Conservation (phyloP, 768 basidiomycete genomes). For the Gymnopilus junonius region DNA sequence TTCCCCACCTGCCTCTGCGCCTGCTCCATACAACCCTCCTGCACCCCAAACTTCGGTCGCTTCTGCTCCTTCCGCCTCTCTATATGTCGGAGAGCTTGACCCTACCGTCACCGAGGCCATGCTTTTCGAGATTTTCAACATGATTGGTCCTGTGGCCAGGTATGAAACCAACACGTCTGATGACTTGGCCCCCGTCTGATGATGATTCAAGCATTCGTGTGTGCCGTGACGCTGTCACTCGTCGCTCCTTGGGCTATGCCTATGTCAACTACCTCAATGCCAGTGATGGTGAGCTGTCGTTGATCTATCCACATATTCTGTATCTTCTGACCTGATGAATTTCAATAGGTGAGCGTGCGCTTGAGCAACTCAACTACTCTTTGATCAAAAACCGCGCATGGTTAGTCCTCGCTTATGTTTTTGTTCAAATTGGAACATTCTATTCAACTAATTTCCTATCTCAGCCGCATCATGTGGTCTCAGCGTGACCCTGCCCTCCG, state of each 20-base stretch:
- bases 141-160: conserved; percentile 99
- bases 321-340: conserved; percentile 10
- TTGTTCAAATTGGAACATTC: conserved; percentile 10
- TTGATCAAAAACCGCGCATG: conserved; percentile 98
- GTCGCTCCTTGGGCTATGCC: conserved; percentile 98
- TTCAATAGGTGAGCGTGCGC: conserved; percentile 85
- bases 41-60: conserved; percentile 56
- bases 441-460: conserved; percentile 19
- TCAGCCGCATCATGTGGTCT: conserved; percentile 99
- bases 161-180: conserved; percentile 39
- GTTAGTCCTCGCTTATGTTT: conserved; percentile 45
- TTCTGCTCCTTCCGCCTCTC: conserved; percentile 84
- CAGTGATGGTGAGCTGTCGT: conserved; percentile 71
- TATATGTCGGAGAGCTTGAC: conserved; percentile 99
- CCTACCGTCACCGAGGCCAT: conserved; percentile 98
- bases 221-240: conserved; percentile 99
- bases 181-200: conserved; percentile 11
- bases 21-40: conserved; percentile 64
- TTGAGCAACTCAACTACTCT: conserved; percentile 99
- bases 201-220: conserved; percentile 82
- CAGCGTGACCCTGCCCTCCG: conserved; percentile 99
- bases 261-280: conserved; percentile 99
- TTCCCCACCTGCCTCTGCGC: conserved; percentile 41
- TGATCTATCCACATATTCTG: neutral
- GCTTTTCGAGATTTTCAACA: conserved; percentile 99